phyloP scores from a whole-genome alignment of 1,284 basidiomycete species.

The Hymenochaete sp. region DNA sequence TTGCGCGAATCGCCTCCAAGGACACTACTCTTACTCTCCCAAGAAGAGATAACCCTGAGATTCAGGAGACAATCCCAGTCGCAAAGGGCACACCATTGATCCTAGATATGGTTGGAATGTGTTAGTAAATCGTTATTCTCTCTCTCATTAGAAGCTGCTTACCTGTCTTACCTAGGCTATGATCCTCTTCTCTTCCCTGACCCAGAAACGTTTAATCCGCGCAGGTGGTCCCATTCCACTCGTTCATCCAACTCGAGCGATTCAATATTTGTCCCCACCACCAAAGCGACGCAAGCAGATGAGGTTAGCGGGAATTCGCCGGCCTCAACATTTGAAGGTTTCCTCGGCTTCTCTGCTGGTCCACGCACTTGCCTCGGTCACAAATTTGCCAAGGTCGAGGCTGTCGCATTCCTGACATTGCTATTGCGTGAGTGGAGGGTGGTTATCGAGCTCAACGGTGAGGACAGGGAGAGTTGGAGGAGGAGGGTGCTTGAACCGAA shows the following conservation, averaged over 20 bases:
- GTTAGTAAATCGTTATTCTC: background rate
- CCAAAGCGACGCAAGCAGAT: background rate
- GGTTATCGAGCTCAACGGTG: constrained; percentile 13
- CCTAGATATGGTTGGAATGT: constrained; percentile 9
- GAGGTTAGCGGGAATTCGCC: constrained; percentile 6
- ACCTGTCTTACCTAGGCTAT: constrained; percentile 8
- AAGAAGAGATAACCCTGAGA: constrained; percentile 3
- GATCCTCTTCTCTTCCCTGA: constrained; percentile 19
- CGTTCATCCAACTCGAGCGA: too few relatives aligned
- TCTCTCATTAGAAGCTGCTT: background rate
- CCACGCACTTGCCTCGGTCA: constrained; percentile 20
- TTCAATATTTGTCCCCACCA: background rate
- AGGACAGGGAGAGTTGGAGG: constrained; percentile 12
- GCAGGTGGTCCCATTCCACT: constrained; percentile 16
- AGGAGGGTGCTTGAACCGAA: constrained; percentile 4
- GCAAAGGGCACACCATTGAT: constrained; percentile 6
- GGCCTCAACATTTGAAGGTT: constrained; percentile 15
- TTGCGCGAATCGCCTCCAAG: constrained; percentile 6
- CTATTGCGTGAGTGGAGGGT: constrained; percentile 17
- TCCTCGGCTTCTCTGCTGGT: constrained; percentile 19
- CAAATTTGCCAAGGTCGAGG: constrained; percentile 19
- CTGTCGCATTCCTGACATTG: constrained; percentile 16
- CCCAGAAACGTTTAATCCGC: constrained; percentile 18
- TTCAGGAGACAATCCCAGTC: constrained; percentile 6
- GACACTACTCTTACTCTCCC: constrained; percentile 7